Evolutionary conservation across 352 stramenopile species (phyloP).

Genomic region (Globisporangium heterothallicum): DNA sequence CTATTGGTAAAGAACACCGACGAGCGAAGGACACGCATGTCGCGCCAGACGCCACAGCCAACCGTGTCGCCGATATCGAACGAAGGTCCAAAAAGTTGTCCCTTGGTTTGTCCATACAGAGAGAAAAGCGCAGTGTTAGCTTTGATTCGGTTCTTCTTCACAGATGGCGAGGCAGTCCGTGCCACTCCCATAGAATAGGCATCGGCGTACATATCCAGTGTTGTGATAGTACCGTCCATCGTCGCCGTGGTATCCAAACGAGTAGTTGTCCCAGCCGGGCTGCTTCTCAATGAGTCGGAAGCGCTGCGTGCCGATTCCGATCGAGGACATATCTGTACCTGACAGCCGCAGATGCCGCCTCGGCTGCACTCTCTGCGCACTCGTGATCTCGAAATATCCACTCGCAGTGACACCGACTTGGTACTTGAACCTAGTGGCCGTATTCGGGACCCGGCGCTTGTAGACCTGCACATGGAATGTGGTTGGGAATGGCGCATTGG

Average conservation of each 20-base stretch:
- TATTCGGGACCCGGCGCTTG: slow-evolving; percentile 17
- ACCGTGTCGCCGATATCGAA: slow-evolving; percentile 67
- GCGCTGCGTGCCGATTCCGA: slow-evolving; percentile 43
- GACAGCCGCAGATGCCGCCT: slow-evolving; percentile 3
- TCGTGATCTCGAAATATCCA: slow-evolving; percentile 75
- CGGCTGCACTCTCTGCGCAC: slow-evolving; percentile 19
- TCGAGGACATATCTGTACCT: slow-evolving; percentile 46
- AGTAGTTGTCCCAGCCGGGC: slow-evolving; percentile 59
- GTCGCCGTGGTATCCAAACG: slow-evolving; percentile 76
- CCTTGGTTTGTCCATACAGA: slow-evolving; percentile 29
- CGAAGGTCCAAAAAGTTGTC: slow-evolving; percentile 38
- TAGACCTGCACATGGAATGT: slow-evolving; percentile 59
- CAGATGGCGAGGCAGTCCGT: too few relatives aligned
- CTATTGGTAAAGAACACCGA: slow-evolving; percentile 75
- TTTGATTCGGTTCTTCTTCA: too few relatives aligned
- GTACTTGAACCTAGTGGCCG: slow-evolving; percentile 19
- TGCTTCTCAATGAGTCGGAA: slow-evolving; percentile 66
- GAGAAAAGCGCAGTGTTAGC: slow-evolving; percentile 19
- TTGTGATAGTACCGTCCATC: slow-evolving; percentile 62
- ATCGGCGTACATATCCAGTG: slow-evolving; percentile 38
- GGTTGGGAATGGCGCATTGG: slow-evolving; percentile 59
- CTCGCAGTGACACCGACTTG: slow-evolving; percentile 47
- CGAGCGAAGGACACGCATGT: slow-evolving; percentile 26
- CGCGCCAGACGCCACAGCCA: slow-evolving; percentile 61
- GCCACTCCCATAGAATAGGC: too few relatives aligned